These are phyloP conservation scores for Bisporella sp. DNA, from an alignment of 2,329 filamentous ascomycete species.

Conservation along the genomic window DNA sequence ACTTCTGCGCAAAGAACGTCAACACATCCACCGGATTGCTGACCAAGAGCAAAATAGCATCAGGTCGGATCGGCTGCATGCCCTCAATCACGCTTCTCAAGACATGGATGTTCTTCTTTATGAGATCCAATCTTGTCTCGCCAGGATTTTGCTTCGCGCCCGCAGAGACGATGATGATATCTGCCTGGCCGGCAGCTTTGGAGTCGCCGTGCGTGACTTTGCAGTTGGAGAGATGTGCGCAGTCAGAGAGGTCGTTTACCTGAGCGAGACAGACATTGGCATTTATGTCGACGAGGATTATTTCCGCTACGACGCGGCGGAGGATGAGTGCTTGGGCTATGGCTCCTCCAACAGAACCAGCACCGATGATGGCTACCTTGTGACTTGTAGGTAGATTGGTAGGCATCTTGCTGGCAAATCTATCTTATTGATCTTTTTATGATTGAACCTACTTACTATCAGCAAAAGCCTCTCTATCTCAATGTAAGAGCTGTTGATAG, in stretches of 20 bases:
- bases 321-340: constrained; percentile 45
- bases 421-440: no score
- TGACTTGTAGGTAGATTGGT: neutral
- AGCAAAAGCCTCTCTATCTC: no score
- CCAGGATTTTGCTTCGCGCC: constrained; percentile 41
- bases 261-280: constrained; percentile 38
- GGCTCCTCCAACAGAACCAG: constrained; percentile 43
- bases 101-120: constrained; percentile 41
- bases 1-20: constrained; percentile 40
- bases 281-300: constrained; percentile 47
- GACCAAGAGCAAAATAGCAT: constrained; percentile 43
- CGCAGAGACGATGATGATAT: constrained; percentile 47
- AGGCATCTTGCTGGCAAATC: constrained; percentile 3
- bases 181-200: constrained; percentile 43
- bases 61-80: constrained; percentile 40
- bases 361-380: constrained; percentile 42
- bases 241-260: constrained; percentile 45
- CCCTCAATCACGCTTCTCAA: constrained; percentile 38
- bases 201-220: constrained; percentile 37
- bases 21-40: constrained; percentile 49
- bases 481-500: no score
- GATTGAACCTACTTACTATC: no score
- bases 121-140: constrained; percentile 35
- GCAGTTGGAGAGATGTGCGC: constrained; percentile 37
- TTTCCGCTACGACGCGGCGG: constrained; percentile 40